Conservation (phyloP, 1,284 basidiomycete species). For the Trametes polyzona region DNA sequence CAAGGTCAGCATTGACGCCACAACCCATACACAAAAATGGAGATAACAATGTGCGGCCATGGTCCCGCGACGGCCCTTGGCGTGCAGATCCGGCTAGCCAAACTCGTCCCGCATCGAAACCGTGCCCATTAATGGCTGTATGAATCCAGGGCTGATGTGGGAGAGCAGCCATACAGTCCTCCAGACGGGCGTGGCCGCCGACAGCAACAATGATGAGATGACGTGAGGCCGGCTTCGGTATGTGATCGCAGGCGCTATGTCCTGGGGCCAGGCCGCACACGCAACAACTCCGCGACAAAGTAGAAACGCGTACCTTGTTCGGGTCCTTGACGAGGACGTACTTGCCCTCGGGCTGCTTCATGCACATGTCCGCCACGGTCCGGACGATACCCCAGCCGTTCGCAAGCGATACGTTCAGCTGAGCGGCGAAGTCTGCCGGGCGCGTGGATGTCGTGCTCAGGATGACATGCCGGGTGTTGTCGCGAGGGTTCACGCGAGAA, state of each 20-base stretch:
- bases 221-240: conserved; percentile 10
- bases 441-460: conserved; percentile 95
- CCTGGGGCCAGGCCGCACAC: not conserved
- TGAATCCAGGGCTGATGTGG: conserved; percentile 18
- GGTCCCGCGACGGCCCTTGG: conserved; percentile 9
- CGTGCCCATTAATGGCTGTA: conserved; percentile 9
- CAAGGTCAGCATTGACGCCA: conserved; percentile 11
- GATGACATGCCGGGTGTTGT: conserved; percentile 95
- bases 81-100: conserved; percentile 14
- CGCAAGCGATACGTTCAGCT: conserved; percentile 93
- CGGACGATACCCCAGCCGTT: conserved; percentile 99
- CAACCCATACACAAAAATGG: not conserved
- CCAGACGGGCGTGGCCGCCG: not conserved
- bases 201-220: conserved; percentile 14
- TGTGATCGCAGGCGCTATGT: conserved; percentile 8
- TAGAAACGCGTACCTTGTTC: conserved; percentile 74
- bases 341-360: conserved; percentile 96
- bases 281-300: conserved; percentile 8
- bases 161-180: not conserved
- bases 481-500: conserved; percentile 91
- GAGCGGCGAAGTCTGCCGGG: conserved; percentile 91
- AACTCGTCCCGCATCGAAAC: conserved; percentile 1
- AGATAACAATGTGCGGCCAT: conserved; percentile 11
- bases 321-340: conserved; percentile 96
- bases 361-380: conserved; percentile 88